Base-by-base conservation (phyloP, 1,284 basidiomycete species). In the Sporisorium graminicola region DNA sequence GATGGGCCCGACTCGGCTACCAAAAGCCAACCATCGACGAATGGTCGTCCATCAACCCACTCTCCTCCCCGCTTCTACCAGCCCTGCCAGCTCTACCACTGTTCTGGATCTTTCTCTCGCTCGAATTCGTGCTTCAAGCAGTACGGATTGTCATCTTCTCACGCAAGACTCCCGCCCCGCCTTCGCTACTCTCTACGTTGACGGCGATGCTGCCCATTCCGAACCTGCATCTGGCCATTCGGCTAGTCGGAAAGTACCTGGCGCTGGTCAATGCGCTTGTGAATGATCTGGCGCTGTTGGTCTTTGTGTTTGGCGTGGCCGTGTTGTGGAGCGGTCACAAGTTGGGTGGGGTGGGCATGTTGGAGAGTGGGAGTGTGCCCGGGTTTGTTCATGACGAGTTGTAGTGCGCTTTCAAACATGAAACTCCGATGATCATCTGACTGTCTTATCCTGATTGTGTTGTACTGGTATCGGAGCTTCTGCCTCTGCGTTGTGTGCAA, bases 31-130 rank as follows among this genome's bases (percentile, higher is more conserved):
- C 59, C 3, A 2, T 20, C 0, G 16, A 43, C 10, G 74, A 77
- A 61, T 77, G 74, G 74, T 24, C 43, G 5, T 2, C 51, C 22
- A 14, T 50, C 53, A 43, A 57, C 6, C 37, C 52, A 1, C 33
- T 35, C 14, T 37, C 64, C 8, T 22, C 49, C 47, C 44, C 49
- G 16, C 43, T 47, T 13, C 40, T 52, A 31, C 24, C 27, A 20
- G 12, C 13, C 46, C 24, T 60, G 1, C 33, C 67, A 2, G 20
- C 60, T 4, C 31, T 77, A 22, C 84, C 84, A 16, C 62, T 85
- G 26, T 85, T 85, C 55, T 85, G 77, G 76, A 76, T 85, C 65
- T 83, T 85, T 50, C 61, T 84, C 33, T 65, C 78, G 12, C 67
- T 85, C 53, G 83, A 84, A 44, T 27, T 84, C 12, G 50, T 61